A percentile compares a stretch with the other conserved stretches of the same genome.
Evolutionary conservation across 257 asterid species (phyloP).

Genomic region (Capsicum chinense): DNA sequence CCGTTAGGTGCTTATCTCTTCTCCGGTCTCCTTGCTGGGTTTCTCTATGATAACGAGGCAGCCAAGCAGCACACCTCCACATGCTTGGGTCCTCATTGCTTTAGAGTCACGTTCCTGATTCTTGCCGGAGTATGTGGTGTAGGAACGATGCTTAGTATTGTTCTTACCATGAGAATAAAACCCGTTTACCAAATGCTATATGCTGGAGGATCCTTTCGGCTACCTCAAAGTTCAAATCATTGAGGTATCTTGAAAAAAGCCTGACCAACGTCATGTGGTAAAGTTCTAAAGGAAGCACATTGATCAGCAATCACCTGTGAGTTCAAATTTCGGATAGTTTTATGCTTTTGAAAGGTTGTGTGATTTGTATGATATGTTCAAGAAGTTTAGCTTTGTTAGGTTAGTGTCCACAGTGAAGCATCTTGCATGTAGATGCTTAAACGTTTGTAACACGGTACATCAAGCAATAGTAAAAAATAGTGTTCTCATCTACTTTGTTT

Average conservation of each 20-base stretch:
- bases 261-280: not conserved
- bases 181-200: slow-evolving; percentile 75
- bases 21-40: slow-evolving; percentile 77
- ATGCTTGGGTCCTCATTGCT: slow-evolving; percentile 72
- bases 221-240: slow-evolving; percentile 49
- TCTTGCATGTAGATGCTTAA: not conserved
- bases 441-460: slow-evolving; percentile 12
- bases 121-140: slow-evolving; percentile 62
- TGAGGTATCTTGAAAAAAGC: slow-evolving; percentile 33
- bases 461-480: not conserved
- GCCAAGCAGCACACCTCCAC: slow-evolving; percentile 53
- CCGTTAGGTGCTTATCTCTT: slow-evolving; percentile 73
- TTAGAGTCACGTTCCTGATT: slow-evolving; percentile 59
- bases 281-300: not conserved
- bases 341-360: not conserved
- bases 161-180: slow-evolving; percentile 57
- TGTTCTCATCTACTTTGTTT: not conserved
- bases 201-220: slow-evolving; percentile 67
- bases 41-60: slow-evolving; percentile 66
- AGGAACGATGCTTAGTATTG: slow-evolving; percentile 54
- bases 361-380: slow-evolving; percentile 10
- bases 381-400: not conserved
- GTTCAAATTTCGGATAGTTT: not conserved
- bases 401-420: not conserved
- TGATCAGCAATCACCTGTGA: slow-evolving; percentile 7